These are phyloP conservation scores for Ascochyta koolunga DNA, from an alignment of 2,329 filamentous ascomycete genomes.

Conservation along the genomic window DNA sequence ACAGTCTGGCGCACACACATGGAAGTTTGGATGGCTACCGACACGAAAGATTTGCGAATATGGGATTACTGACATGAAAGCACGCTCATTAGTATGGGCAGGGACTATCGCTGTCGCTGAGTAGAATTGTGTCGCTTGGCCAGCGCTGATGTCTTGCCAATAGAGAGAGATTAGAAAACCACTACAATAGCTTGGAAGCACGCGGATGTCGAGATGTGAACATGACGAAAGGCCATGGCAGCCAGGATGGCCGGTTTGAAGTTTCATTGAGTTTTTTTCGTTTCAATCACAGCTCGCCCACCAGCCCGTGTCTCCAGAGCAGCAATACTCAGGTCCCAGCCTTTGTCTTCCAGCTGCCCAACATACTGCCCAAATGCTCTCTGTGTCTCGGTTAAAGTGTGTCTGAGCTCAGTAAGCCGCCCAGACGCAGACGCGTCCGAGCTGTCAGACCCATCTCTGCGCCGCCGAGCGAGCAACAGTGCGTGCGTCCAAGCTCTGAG, in stretches of 20 bases:
- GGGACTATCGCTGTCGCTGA: neutral
- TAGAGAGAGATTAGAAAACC: neutral
- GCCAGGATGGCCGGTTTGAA: neutral
- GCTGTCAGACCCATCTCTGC: conserved; percentile 1
- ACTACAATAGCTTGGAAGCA: neutral
- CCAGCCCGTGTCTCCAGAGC: conserved; percentile 70
- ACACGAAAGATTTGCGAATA: neutral
- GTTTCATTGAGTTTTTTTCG: conserved; percentile 3
- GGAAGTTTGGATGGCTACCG: conserved; percentile 3
- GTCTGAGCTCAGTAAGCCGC: conserved; percentile 49
- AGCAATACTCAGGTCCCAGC: conserved; percentile 70
- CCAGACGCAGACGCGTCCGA: conserved; percentile 5
- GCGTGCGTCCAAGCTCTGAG: conserved; percentile 69
- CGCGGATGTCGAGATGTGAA: neutral
- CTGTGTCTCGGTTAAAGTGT: conserved; percentile 47
- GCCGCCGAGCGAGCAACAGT: conserved; percentile 52
- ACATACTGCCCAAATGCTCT: conserved; percentile 55
- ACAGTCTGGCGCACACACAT: conserved; percentile 10
- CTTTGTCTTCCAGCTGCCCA: conserved; percentile 52
- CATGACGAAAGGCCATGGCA: neutral
- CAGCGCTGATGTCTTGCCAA: conserved; percentile 9
- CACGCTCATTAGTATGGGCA: neutral
- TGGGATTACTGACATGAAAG: neutral
- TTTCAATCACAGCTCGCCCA: conserved; percentile 34
- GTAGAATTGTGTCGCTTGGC: neutral